A percentile compares a stretch with the other conserved stretches of the same genome.
Evolutionary conservation across 2,329 filamentous ascomycete genomes (phyloP).

Genomic region (Pezicula radicicola): DNA sequence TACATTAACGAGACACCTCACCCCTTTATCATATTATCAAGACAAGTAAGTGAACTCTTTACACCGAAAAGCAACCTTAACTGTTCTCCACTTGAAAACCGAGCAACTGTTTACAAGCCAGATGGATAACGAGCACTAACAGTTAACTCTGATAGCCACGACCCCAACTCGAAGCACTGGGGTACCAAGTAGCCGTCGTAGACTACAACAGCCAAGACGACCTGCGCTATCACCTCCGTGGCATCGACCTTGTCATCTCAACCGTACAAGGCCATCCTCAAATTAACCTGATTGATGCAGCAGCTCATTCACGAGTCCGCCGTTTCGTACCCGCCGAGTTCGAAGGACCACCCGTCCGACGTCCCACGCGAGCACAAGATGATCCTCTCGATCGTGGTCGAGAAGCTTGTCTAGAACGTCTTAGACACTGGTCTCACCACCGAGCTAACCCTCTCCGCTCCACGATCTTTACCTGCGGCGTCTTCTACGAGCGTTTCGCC

Average conservation of each 20-base stretch:
- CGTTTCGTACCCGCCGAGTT: constrained; percentile 76
- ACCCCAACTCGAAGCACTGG: constrained; percentile 32
- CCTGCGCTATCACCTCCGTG: constrained; percentile 64
- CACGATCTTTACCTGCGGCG: constrained; percentile 70
- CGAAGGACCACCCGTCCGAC: constrained; percentile 58
- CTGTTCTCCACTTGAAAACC: background rate
- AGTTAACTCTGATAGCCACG: constrained; percentile 25
- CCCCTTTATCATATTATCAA: constrained; percentile 67
- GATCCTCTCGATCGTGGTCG: constrained; percentile 62
- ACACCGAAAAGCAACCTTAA: background rate
- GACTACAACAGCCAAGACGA: constrained; percentile 59
- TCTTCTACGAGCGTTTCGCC: constrained; percentile 74
- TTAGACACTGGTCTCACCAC: constrained; percentile 50
- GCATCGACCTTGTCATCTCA: constrained; percentile 72
- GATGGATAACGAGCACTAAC: constrained; percentile 4
- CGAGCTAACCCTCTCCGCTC: constrained; percentile 54
- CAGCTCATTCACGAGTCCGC: constrained; percentile 59
- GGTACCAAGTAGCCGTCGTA: constrained; percentile 66
- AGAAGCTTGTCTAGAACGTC: constrained; percentile 50
- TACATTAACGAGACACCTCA: constrained; percentile 63
- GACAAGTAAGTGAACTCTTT: constrained; percentile 44
- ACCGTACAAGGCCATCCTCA: constrained; percentile 66
- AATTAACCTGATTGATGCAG: constrained; percentile 69
- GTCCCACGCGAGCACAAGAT: constrained; percentile 35
- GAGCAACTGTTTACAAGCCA: background rate